Percentiles rank a stretch among this genome's conserved stretches.
phyloP scores from a whole-genome alignment of 306 rosid genomes.

The Purshia tridentata region DNA sequence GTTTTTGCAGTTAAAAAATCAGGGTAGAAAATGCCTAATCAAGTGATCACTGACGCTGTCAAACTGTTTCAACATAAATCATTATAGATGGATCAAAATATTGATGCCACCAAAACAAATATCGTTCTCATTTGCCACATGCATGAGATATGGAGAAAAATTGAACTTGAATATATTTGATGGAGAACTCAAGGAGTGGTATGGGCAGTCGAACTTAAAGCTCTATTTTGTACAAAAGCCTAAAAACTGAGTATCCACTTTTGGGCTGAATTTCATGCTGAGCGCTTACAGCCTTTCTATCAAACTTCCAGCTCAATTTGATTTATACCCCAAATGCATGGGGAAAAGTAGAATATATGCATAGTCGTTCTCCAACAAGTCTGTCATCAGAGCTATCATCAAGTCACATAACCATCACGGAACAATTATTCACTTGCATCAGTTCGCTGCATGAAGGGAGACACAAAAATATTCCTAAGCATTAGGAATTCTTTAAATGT shows the following conservation, averaged over 20 bases:
- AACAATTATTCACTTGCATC: constrained; percentile 29
- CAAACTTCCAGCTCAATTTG: constrained; percentile 13
- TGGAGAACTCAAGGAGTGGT: constrained; percentile 1
- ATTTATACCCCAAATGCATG: constrained; percentile 8
- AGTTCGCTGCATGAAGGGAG: constrained; percentile 47
- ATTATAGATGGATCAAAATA: not conserved
- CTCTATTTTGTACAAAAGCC: constrained; percentile 19
- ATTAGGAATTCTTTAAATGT: not conserved
- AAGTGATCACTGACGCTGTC: no score
- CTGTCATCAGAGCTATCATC: constrained; percentile 25
- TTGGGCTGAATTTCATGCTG: constrained; percentile 13
- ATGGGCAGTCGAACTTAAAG: constrained; percentile 8
- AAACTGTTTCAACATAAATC: not conserved
- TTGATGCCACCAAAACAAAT: not conserved
- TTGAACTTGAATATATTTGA: constrained; percentile 14
- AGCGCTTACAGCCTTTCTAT: constrained; percentile 12
- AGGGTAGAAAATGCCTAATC: not conserved
- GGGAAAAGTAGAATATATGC: constrained; percentile 4
- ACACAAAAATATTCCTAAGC: not conserved
- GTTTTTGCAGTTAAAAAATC: constrained; percentile 2
- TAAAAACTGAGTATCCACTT: constrained; percentile 1
- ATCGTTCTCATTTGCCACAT: constrained; percentile 5
- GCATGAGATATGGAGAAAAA: constrained; percentile 5
- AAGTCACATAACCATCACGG: constrained; percentile 16
- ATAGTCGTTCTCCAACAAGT: constrained; percentile 19